Percentiles rank a stretch among this genome's conserved stretches.
Conservation (phyloP, 768 basidiomycete genomes). For the Terana coerulea region DNA sequence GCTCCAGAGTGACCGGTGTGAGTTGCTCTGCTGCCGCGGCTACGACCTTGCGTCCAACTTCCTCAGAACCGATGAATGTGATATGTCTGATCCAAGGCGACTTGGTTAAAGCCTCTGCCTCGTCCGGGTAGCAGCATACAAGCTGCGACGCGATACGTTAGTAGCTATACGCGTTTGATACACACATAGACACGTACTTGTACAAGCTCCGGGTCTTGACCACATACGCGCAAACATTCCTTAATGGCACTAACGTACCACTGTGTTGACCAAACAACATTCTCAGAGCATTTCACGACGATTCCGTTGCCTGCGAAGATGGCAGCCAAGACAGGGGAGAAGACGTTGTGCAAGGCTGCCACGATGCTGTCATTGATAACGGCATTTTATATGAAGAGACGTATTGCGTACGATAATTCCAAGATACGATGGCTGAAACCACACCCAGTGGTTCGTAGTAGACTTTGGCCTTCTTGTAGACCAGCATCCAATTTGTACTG, state of each 20-base stretch:
- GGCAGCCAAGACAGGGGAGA: constrained; percentile 89
- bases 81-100: constrained; percentile 86
- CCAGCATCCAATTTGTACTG: constrained; percentile 59
- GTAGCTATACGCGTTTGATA: background rate
- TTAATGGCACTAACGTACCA: constrained; percentile 82
- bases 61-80: constrained; percentile 87
- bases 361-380: background rate
- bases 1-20: constrained; percentile 89
- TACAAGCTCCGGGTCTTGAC: constrained; percentile 82
- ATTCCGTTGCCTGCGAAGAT: constrained; percentile 89
- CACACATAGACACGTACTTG: constrained; percentile 50
- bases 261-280: constrained; percentile 86
- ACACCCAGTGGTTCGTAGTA: constrained; percentile 91
- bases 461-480: constrained; percentile 75
- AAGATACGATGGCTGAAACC: constrained; percentile 89
- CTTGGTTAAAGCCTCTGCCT: constrained; percentile 77
- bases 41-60: constrained; percentile 77
- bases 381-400: background rate
- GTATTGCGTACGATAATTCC: constrained; percentile 76
- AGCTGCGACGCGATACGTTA: constrained; percentile 36
- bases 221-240: constrained; percentile 73
- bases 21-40: constrained; percentile 79
- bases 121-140: constrained; percentile 85
- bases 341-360: constrained; percentile 88
- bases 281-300: constrained; percentile 89